Evolutionary conservation across 164 flowering plant genomes (phyloP), one percentile per base, ranked within the genome.

Genomic region (Macadamia tetraphylla): DNA sequence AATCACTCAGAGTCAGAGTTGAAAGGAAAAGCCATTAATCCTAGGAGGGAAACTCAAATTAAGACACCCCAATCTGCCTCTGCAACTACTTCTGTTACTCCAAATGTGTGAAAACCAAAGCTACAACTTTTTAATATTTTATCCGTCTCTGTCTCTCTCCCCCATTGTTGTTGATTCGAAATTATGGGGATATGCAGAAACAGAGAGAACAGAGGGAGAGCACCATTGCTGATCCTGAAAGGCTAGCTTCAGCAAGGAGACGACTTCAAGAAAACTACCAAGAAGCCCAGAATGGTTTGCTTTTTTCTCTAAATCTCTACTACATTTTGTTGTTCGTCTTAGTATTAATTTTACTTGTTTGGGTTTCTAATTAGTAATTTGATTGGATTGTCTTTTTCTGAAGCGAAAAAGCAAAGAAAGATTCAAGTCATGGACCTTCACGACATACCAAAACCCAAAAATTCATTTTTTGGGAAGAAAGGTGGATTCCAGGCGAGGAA

Each of bases 391-490:
- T 31, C 48, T 77, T n/a, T 53, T 9, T 46, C 6, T 83, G 87
- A 84, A 95, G 99, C 97, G 51, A 95, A 91, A 82, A 95, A 80
- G 88, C 99, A 94, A 84, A 84, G 98, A 76, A 94, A 91, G 14
- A 89, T 92, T 62, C 96, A 88, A 64, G 87, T 90, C 81, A 90
- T 92, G 97, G 97, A 90, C 76, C 79, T 92, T 70, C 95, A 92
- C 56, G 96, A 90, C 70, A 80, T 92, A 67, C 97, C 97, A 55
- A 92, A 92, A 73, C 94, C 92, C 46, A 94, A 87, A 86, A 88
- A 88, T 70, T 60, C 83, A 48, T 94, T 83, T 83, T 81, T 89
- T 69, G 79, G 84, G 14, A 90, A 83, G 85, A 86, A 83, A 81
- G 92, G 88, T 23, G 81, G 86, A 66, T 82, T 85, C 72, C 93